phyloP scores from a whole-genome alignment of 2,329 filamentous ascomycete genomes.

The Fonsecaea pedrosoi region DNA sequence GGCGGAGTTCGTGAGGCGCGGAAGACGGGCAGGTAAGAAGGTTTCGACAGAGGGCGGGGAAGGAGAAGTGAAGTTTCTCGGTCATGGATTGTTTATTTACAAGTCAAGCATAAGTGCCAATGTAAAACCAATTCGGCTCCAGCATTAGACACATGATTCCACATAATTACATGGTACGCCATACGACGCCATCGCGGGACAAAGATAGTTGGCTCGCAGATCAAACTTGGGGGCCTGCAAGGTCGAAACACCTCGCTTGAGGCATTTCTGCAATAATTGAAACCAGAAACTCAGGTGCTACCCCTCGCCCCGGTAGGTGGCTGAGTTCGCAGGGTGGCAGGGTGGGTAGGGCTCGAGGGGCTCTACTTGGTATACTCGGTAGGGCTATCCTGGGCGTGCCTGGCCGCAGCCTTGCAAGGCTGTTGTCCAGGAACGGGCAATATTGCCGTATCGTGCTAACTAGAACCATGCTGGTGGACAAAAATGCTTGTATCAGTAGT shows the following conservation, averaged over 20 bases:
- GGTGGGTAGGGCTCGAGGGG: no score
- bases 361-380: no score
- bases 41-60: neutral
- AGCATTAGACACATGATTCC: neutral
- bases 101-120: neutral
- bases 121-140: neutral
- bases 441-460: conserved; percentile 4
- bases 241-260: neutral
- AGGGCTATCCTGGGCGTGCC: neutral
- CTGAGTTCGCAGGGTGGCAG: neutral
- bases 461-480: conserved; percentile 7
- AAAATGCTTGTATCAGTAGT: neutral
- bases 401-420: conserved; percentile 5
- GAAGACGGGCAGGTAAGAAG: neutral
- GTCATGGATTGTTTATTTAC: neutral
- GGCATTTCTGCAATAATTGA: neutral
- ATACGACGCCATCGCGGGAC: neutral
- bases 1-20: neutral
- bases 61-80: neutral
- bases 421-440: neutral
- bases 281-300: neutral
- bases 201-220: neutral
- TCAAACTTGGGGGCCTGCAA: neutral
- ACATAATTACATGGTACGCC: neutral
- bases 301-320: neutral